Base-by-base conservation (phyloP, 176 grass and related monocot genomes). In the Paspalum notatum region DNA sequence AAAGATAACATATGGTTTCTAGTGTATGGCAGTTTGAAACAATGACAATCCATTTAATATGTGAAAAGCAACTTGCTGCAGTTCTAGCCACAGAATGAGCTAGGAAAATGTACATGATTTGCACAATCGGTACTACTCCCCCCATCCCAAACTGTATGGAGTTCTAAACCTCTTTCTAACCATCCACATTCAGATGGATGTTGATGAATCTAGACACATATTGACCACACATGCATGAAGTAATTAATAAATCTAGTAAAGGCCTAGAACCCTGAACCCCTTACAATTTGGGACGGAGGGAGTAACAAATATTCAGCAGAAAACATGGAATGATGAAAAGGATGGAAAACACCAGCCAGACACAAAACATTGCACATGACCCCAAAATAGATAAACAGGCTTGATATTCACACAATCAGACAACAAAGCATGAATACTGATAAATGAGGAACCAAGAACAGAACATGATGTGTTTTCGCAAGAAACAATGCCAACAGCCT, bases 21-120 rank as follows among this genome's bases (percentile, higher is more conserved):
- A 74, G 75, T 22, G 44, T 45, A 54, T 13, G 41, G 43, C 55
- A 60, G 42, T 59, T 78, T n/a, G 82, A 87, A 60, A 64, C 45
- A 37, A n/a, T 1, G 6, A 66, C 10, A 9, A 21, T 71, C 2
- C 2, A 6, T 60, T 22, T n/a, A 25, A 51, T 39, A 62, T 50
- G 46, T 27, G 7, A 9, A 27, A 65, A 54, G 68, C 3, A 73
- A 71, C 49, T 65, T 24, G 16, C 12, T 1, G 5, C 18, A 54
- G 17, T 18, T 24, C 71, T 50, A 72, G 15, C 43, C 50, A 72
- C 50, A 26, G n/a, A 37, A 76, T 12, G 71, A 64, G 42, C 63
- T 40, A 48, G 9, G 20, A 7, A 76, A 25, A 50, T 64, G 38
- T 47, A 57, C 72, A 56, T 38, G 3, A n/a, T 72, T 65, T 18